phyloP scores from a whole-genome alignment of 371 early-diverging fungal genomes.

The Rhizopus delemar region DNA sequence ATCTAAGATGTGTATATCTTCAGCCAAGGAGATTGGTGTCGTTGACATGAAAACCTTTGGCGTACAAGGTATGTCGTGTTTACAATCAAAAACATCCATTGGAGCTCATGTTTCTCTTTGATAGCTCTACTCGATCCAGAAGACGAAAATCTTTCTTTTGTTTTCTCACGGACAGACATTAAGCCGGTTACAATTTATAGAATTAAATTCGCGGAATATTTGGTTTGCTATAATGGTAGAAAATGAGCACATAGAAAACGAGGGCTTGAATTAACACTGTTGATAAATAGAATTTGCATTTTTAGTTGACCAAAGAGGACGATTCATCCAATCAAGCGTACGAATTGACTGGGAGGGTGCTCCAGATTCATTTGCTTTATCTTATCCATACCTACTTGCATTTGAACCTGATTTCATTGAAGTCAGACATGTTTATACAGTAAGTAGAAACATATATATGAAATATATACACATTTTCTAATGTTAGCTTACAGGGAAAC shows the following conservation, averaged over 20 bases:
- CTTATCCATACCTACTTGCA: slow-evolving; percentile 84
- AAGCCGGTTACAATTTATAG: slow-evolving; percentile 24
- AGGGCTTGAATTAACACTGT: slow-evolving; percentile 58
- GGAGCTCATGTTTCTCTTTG: slow-evolving; percentile 20
- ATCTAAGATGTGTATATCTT: slow-evolving; percentile 88
- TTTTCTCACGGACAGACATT: slow-evolving; percentile 18
- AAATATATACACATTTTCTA: no score
- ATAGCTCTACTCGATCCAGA: slow-evolving; percentile 41
- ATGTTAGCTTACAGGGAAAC: slow-evolving; percentile 25
- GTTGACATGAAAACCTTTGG: slow-evolving; percentile 81
- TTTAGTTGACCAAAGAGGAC: slow-evolving; percentile 75
- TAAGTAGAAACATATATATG: slow-evolving; percentile 23
- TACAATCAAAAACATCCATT: neutral
- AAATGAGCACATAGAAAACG: slow-evolving; percentile 13
- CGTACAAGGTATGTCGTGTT: slow-evolving; percentile 32
- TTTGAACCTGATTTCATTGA: slow-evolving; percentile 89
- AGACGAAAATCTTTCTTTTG: slow-evolving; percentile 34
- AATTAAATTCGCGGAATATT: slow-evolving; percentile 22
- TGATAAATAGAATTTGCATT: slow-evolving; percentile 80
- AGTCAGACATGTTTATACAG: slow-evolving; percentile 80
- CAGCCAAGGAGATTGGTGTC: slow-evolving; percentile 89
- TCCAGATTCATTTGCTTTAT: slow-evolving; percentile 63
- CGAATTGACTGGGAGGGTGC: slow-evolving; percentile 53
- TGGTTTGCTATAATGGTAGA: slow-evolving; percentile 29
- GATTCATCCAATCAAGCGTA: slow-evolving; percentile 31